These are phyloP conservation scores for Knoxia roxburghii DNA, from an alignment of 257 asterid species.

Conservation along the genomic window DNA sequence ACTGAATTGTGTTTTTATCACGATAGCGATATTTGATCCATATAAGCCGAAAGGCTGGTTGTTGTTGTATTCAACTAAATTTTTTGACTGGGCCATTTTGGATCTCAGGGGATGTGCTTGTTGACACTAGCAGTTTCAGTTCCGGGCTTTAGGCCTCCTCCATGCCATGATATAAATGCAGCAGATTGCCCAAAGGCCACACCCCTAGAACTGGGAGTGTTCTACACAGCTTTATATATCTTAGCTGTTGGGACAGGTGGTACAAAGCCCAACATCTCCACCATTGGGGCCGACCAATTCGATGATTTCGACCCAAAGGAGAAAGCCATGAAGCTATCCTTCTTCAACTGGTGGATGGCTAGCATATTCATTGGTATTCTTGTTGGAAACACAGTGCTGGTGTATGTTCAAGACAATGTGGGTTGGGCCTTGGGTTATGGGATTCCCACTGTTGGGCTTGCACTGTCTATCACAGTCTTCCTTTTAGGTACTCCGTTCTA, in stretches of 20 bases:
- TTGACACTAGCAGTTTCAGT: constrained; percentile 68
- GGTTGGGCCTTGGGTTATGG: constrained; percentile 88
- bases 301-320: constrained; percentile 78
- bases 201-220: constrained; percentile 48
- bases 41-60: no score
- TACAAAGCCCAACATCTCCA: constrained; percentile 80
- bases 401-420: constrained; percentile 81
- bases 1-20: no score
- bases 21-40: no score
- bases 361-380: constrained; percentile 75
- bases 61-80: no score
- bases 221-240: constrained; percentile 65
- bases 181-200: constrained; percentile 50
- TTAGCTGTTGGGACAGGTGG: constrained; percentile 86
- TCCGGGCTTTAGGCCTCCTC: constrained; percentile 55
- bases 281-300: constrained; percentile 93
- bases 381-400: constrained; percentile 72
- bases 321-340: constrained; percentile 72
- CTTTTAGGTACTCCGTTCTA: constrained; percentile 65
- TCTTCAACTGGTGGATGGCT: constrained; percentile 98
- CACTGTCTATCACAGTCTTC: constrained; percentile 50
- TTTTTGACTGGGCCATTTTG: no score
- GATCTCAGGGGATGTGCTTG: constrained; percentile 64
- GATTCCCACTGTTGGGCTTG: constrained; percentile 67
- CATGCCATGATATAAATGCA: constrained; percentile 41